A percentile compares a stretch with the other conserved stretches of the same genome.
These are phyloP conservation scores for Ophiostoma angusticollis DNA, from an alignment of 2,329 filamentous ascomycete species.

Conservation along the genomic window DNA sequence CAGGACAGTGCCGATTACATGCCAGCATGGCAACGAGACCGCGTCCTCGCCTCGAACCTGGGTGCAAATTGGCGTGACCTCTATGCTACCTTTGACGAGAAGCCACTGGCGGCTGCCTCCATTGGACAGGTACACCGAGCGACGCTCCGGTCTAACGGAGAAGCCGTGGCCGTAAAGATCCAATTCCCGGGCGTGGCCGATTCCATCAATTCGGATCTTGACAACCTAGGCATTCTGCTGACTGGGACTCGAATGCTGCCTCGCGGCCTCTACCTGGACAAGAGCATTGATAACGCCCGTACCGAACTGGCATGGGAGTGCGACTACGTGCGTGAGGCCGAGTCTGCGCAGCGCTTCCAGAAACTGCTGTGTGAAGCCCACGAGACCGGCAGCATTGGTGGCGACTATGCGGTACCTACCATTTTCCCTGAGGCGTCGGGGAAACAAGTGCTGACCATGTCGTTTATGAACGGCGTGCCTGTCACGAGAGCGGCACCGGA, in stretches of 20 bases:
- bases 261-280: slow-evolving; percentile 85
- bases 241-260: slow-evolving; percentile 83
- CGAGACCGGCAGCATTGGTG: slow-evolving; percentile 2
- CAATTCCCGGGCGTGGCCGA: slow-evolving; percentile 94
- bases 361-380: slow-evolving; percentile 48
- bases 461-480: slow-evolving; percentile 73
- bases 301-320: slow-evolving; percentile 93
- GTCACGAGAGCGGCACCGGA: slow-evolving; percentile 62
- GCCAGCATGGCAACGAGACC: slow-evolving; percentile 84
- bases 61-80: slow-evolving; percentile 74
- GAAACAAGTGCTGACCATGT: slow-evolving; percentile 53
- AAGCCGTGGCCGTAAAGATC: slow-evolving; percentile 83
- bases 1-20: slow-evolving; percentile 97
- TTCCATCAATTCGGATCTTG: slow-evolving; percentile 92
- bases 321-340: slow-evolving; percentile 81
- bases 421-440: slow-evolving; percentile 15
- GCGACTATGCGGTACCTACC: slow-evolving; percentile 63
- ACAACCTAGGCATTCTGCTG: slow-evolving; percentile 81
- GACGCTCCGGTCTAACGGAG: slow-evolving; percentile 58
- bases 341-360: slow-evolving; percentile 64
- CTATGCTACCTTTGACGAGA: slow-evolving; percentile 76
- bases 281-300: slow-evolving; percentile 91
- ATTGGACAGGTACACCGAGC: slow-evolving; percentile 94
- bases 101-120: slow-evolving; percentile 85
- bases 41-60: slow-evolving; percentile 66